Percentiles rank a stretch among this genome's conserved stretches.
These are phyloP conservation scores for Pseudocercospora macadamiae DNA, from an alignment of 2,329 filamentous ascomycete species.

Conservation along the genomic window DNA sequence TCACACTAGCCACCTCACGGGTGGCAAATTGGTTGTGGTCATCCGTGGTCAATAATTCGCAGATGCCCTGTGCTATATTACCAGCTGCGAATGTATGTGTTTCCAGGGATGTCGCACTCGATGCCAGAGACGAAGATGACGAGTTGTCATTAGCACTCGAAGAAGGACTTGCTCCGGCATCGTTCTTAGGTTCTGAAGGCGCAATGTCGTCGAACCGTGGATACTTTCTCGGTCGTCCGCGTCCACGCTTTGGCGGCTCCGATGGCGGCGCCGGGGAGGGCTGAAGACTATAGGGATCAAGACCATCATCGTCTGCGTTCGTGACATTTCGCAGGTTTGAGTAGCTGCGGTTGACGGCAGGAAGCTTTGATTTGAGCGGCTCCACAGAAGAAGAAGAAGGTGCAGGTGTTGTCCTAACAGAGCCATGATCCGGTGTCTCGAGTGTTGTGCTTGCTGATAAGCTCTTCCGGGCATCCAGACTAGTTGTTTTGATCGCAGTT, in stretches of 20 bases:
- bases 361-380: slow-evolving; percentile 22
- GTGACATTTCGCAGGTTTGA: slow-evolving; percentile 34
- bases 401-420: not conserved
- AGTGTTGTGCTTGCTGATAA: not conserved
- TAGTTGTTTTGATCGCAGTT: slow-evolving; percentile 1
- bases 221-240: slow-evolving; percentile 30
- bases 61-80: slow-evolving; percentile 36
- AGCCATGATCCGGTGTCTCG: no score
- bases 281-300: slow-evolving; percentile 29
- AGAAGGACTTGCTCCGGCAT: slow-evolving; percentile 28
- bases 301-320: slow-evolving; percentile 29
- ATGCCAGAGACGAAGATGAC: slow-evolving; percentile 30
- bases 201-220: slow-evolving; percentile 19
- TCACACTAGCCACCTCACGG: slow-evolving; percentile 8
- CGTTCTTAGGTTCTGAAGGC: not conserved
- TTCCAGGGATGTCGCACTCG: slow-evolving; percentile 36
- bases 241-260: slow-evolving; percentile 24
- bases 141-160: slow-evolving; percentile 28
- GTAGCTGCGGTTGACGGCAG: slow-evolving; percentile 30
- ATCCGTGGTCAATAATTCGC: slow-evolving; percentile 35
- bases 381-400: not conserved
- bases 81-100: slow-evolving; percentile 28
- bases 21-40: slow-evolving; percentile 15
- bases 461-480: not conserved
- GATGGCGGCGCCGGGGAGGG: slow-evolving; percentile 27